Conservation (phyloP, 352 stramenopile species). For the Hyaloperonospora brassicae region DNA sequence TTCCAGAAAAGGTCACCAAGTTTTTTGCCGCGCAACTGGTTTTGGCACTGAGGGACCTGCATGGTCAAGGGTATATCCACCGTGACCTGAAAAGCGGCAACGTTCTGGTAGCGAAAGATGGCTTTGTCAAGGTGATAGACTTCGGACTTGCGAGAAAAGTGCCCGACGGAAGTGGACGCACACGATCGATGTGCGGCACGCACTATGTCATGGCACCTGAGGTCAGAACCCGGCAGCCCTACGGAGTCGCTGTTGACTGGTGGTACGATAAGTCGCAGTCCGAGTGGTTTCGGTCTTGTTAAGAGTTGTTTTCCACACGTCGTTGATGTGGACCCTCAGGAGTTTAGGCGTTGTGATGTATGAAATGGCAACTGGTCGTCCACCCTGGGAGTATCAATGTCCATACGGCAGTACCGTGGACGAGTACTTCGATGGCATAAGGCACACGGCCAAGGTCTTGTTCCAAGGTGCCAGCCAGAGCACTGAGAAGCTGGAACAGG, state of each 20-base stretch:
- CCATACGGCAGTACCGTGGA: conserved; percentile 13
- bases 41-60: conserved; percentile 44
- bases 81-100: conserved; percentile 81
- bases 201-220: conserved; percentile 75
- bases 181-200: conserved; percentile 54
- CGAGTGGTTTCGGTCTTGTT: not conserved
- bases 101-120: conserved; percentile 36
- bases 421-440: conserved; percentile 33
- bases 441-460: conserved; percentile 1
- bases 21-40: conserved; percentile 66
- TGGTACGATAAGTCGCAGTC: conserved; percentile 33
- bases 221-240: conserved; percentile 33
- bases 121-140: conserved; percentile 59
- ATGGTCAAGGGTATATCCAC: conserved; percentile 51
- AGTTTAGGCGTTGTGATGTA: conserved; percentile 63
- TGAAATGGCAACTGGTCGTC: conserved; percentile 57
- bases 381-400: conserved; percentile 66
- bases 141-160: conserved; percentile 54
- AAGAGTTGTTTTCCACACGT: not conserved
- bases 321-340: conserved; percentile 24
- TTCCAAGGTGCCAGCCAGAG: conserved; percentile 6
- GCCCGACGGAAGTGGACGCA: not conserved
- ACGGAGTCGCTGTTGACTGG: conserved; percentile 50
- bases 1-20: conserved; percentile 47
- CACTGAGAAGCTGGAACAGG: not conserved